Base-by-base conservation (phyloP, 768 basidiomycete species). In the Suillus spraguei region DNA sequence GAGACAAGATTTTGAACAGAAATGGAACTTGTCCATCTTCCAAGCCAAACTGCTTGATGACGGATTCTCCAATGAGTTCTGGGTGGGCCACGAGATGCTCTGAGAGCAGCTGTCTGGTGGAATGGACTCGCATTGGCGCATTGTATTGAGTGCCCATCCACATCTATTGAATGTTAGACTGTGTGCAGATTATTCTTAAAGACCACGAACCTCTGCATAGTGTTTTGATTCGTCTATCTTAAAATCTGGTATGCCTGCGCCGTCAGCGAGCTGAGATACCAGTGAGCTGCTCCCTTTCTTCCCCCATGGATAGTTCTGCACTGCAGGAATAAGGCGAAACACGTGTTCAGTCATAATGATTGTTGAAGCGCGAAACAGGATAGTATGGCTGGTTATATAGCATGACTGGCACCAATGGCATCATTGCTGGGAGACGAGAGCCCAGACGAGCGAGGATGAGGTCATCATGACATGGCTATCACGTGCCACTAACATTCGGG, bases 131-230 rank as follows among this genome's bases (percentile, higher is more conserved):
- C 8, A 83, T 81, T 1, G 85, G 85, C 35, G 82, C 77, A 28
- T 79, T 81, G 1, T 81, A 78, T 66, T 87, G 85, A 1, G 85
- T 86, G 36, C 85, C 85, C 83, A 87, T 85, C 85, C 85, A 87
- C n/a, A 86, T 74, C 83, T 86, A 67, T 20, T 33, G 24, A 41
- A 38, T 20, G 13, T 52, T 22, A 63, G 3, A 8, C 35, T 14
- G n/a, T 3, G 5, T 24, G 4, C 11, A 39, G 38, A 32, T 24
- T 17, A 13, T 35, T 38, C 46, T 1, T 4, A 16, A 36, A 2
- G 6, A 0, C 5, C 4, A 60, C 80, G 42, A 61, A 82, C 85
- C 80, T 86, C 85, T n/a, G 85, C 84, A 64, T 87, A 87, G 4
- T 81, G 78, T 69, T 78, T 81, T 46, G 71, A 66, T 66, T 79